Evolutionary conservation across 1,284 basidiomycete genomes (phyloP), one percentile per base, ranked within the genome.

Genomic region (Schizophyllum amplum): DNA sequence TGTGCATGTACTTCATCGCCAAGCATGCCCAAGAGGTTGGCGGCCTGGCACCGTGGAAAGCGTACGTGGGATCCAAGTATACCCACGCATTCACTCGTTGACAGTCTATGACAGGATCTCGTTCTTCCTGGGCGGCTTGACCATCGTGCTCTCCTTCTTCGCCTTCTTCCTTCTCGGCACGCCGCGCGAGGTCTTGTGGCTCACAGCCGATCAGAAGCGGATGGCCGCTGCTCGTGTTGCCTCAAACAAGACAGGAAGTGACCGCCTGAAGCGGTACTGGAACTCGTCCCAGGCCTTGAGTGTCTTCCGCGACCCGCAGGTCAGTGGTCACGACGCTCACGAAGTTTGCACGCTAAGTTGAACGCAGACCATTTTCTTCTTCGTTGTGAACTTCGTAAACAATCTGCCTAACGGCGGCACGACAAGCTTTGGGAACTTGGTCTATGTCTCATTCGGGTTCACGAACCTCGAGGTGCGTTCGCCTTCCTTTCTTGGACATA

Each of bases 41-140:
- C 20, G 59, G 61, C 5, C 51, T 62, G 15, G 56, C 61, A 21
- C 56, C 59, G 42, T 62, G 61, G 61, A 62, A 60, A 52, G 61
- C 59, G 61, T 62, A 52, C 33, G 59, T 58, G 27, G 5, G 27
- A 33, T 6, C 6, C 27, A 33, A 13, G 6, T 13, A 33, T 33
- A 13, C 27, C 27, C 6, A 33, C n/a, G 27, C 27, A 33, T 13
- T 13, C 27, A 6, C 27, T 13, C 6, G 13, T 13, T 33, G 27
- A 33, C 27, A 33, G 27, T 33, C 13, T 13, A 5, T 20, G 21
- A 50, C 42, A 62, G 61, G 24, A 62, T 62, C 15, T 62, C 61
- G 20, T 62, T 60, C 53, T 68, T 67, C 55, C 54, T 63, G 11
- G 61, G 62, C n/a, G 24, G 55, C 54, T 47, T 59, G 13, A 63